Base-by-base conservation (phyloP, 2,329 filamentous ascomycete species). In the Cordyceps fumosorosea region DNA sequence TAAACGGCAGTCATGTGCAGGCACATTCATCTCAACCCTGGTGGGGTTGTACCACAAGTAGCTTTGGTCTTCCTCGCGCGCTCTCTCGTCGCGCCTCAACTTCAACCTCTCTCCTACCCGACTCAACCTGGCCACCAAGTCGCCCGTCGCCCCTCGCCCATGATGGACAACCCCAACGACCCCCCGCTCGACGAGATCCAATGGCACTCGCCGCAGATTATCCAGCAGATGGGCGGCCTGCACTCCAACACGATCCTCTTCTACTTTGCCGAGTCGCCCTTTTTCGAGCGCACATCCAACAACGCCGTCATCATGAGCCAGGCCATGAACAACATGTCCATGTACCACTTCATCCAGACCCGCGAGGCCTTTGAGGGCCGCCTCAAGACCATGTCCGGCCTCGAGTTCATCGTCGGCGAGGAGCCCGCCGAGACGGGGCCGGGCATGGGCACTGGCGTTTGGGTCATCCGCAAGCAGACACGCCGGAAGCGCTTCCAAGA, bases 401-500 rank as follows among this genome's bases (percentile, higher is more conserved):
- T 88, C 54, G 86, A 89, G 74, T 89, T 85, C 70, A 79, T 87
- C 56, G 84, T 89, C 58, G 84, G 84, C 44, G 82, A 88, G 69
- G 84, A 86, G 66, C 85, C 85, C 1, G 84, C 84, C 32, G 84
- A 88, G 72, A 85, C 81, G 68, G 82, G 79, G 0, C 84, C 84
- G 0, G 84, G 84, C n/a, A 85, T 83, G 47, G 86, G 85, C 52
- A 88, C 85, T 0, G 86, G 85, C 32, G 84, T 89, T 10, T 89
- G 86, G 86, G 83, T 88, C 32, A 87, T 89, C 67, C 81, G 85
- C 69, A 89, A 89, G 76, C 86, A 89, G 74, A 85, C 81, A 29
- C 77, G 86, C 56, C 78, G 82, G 64, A 86, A 87, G 74, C 76
- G 79, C 16, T 77, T 79, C 47, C 77, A 78, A 5, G 75, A 78